A percentile compares a stretch with the other conserved stretches of the same genome.
phyloP scores from a whole-genome alignment of 139 green algal species.

The Picochlorum costavermella region DNA sequence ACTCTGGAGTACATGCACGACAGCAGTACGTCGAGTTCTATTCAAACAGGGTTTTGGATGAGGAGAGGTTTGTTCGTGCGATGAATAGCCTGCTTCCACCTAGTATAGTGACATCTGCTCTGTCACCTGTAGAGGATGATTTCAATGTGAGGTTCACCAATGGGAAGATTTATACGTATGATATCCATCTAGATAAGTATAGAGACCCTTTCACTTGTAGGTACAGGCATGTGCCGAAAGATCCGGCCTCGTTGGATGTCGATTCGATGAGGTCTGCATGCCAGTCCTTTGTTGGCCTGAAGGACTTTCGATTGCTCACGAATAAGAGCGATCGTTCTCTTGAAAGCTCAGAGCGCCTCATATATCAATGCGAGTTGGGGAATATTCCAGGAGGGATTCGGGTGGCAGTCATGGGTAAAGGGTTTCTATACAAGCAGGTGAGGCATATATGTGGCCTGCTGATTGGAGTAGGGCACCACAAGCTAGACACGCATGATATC shows the following conservation, averaged over 20 bases:
- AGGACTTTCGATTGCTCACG: constrained; percentile 2
- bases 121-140: background rate
- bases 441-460: background rate
- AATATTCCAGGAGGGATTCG: background rate
- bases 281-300: background rate
- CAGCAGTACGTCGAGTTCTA: constrained; percentile 3
- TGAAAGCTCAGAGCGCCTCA: background rate
- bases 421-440: constrained; percentile 10
- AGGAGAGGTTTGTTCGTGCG: background rate
- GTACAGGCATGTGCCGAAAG: constrained; percentile 4
- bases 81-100: constrained; percentile 7
- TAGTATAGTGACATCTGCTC: background rate
- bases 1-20: constrained; percentile 12
- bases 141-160: constrained; percentile 9
- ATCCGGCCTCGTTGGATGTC: background rate
- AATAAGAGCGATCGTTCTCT: background rate
- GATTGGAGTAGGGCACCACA: background rate
- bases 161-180: constrained; percentile 8
- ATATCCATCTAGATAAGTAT: constrained; percentile 7
- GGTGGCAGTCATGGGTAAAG: constrained; percentile 4
- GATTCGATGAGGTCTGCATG: background rate
- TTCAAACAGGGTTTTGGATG: constrained; percentile 1
- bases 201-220: constrained; percentile 4
- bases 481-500: background rate
- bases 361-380: background rate